A percentile compares a stretch with the other conserved stretches of the same genome.
Evolutionary conservation across 208 protist genomes (phyloP).

Genomic region (Naegleria fowleri): DNA sequence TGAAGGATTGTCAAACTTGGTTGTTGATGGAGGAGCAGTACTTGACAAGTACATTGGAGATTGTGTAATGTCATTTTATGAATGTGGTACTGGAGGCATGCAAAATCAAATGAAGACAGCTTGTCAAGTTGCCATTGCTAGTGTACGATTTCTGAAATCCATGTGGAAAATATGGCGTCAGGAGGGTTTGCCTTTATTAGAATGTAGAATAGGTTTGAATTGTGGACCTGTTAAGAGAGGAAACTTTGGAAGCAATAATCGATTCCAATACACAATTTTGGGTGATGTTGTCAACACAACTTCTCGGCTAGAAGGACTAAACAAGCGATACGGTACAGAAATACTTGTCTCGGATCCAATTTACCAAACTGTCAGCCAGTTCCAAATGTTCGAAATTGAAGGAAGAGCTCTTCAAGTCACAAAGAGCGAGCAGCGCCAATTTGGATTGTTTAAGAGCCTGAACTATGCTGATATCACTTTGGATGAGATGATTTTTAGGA

Average conservation of each 20-base stretch:
- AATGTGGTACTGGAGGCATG: not conserved
- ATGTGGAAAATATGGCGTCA: not conserved
- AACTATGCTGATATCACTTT: not conserved
- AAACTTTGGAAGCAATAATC: conserved; percentile 20
- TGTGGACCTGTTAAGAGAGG: conserved; percentile 22
- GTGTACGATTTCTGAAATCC: not conserved
- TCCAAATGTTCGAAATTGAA: not conserved
- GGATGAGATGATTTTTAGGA: not conserved
- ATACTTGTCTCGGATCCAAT: conserved; percentile 1
- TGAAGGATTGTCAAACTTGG: not conserved
- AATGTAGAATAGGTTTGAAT: conserved; percentile 19
- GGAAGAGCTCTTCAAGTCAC: not conserved
- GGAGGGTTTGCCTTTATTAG: not conserved
- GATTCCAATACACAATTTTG: conserved; percentile 35
- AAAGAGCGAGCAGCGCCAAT: not conserved
- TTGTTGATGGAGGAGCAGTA: not conserved
- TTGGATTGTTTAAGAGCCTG: not conserved
- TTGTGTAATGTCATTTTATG: not conserved
- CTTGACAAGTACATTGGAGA: conserved; percentile 32
- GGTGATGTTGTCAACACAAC: conserved; percentile 38
- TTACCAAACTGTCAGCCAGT: not conserved
- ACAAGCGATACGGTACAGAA: conserved; percentile 32
- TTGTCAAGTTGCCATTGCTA: not conserved
- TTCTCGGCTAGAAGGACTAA: conserved; percentile 27
- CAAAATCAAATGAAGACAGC: not conserved